phyloP scores from a whole-genome alignment of 2,329 filamentous ascomycete genomes.

The Zarea fungicola region DNA sequence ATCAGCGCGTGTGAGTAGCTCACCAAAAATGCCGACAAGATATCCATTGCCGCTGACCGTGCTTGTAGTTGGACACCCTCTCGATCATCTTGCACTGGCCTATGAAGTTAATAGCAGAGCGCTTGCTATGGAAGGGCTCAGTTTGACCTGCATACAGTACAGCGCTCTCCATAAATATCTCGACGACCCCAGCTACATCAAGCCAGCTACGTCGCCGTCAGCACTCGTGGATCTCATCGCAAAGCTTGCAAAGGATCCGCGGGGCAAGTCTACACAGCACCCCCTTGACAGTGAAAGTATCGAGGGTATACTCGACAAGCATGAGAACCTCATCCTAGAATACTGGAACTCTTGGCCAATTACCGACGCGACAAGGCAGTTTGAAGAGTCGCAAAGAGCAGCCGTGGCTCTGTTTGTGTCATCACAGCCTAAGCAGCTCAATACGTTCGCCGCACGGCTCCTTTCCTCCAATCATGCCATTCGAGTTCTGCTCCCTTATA shows the following conservation, averaged over 20 bases:
- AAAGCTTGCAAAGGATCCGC: slow-evolving; percentile 59
- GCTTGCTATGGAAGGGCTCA: slow-evolving; percentile 81
- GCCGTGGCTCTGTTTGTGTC: slow-evolving; percentile 58
- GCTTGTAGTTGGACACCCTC: slow-evolving; percentile 71
- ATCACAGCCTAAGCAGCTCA: slow-evolving; percentile 58
- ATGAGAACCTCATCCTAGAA: slow-evolving; percentile 67
- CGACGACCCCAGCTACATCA: slow-evolving; percentile 69
- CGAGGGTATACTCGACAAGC: slow-evolving; percentile 59
- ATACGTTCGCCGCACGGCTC: slow-evolving; percentile 78
- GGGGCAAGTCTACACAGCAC: slow-evolving; percentile 58
- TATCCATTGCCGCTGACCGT: neutral
- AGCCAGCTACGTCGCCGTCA: slow-evolving; percentile 53
- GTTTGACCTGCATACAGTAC: slow-evolving; percentile 56
- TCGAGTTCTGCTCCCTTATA: slow-evolving; percentile 72
- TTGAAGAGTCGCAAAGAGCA: slow-evolving; percentile 63
- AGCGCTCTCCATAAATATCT: slow-evolving; percentile 59
- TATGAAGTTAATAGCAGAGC: slow-evolving; percentile 83
- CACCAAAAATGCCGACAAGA: neutral
- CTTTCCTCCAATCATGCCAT: slow-evolving; percentile 85
- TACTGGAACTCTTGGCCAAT: slow-evolving; percentile 90
- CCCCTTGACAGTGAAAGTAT: slow-evolving; percentile 59
- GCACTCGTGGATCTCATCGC: slow-evolving; percentile 66
- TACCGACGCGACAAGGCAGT: slow-evolving; percentile 64
- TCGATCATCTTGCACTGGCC: slow-evolving; percentile 95
- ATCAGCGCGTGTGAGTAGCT: slow-evolving; percentile 65